These are phyloP conservation scores for Teunomyces gatunensis DNA, from an alignment of 805 yeast species.

Conservation along the genomic window DNA sequence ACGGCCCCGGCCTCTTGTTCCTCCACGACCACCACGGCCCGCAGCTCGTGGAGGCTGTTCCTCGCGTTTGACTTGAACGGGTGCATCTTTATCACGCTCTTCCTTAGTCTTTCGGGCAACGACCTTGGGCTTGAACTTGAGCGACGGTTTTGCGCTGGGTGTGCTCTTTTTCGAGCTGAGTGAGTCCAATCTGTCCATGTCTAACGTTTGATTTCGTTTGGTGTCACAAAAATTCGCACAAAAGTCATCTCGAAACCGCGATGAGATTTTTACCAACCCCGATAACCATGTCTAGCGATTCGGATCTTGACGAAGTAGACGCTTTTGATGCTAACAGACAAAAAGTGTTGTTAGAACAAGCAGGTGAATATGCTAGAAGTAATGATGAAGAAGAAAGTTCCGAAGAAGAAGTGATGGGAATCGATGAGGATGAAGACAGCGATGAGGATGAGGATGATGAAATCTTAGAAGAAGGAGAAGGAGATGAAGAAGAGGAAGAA, in stretches of 20 bases:
- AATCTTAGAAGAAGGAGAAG: constrained; percentile 43
- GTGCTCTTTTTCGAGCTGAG: constrained; percentile 32
- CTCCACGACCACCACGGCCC: constrained; percentile 23
- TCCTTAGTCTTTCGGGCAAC: constrained; percentile 83
- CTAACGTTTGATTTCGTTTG: neutral
- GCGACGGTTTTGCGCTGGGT: constrained; percentile 43
- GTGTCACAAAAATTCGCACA: neutral
- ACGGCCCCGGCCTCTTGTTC: constrained; percentile 32
- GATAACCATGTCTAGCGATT: neutral
- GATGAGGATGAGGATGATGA: constrained; percentile 48
- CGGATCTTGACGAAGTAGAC: constrained; percentile 58
- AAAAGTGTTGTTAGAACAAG: constrained; percentile 53
- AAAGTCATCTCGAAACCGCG: constrained; percentile 3
- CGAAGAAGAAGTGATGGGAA: constrained; percentile 57
- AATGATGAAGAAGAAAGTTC: constrained; percentile 38
- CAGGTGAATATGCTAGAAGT: constrained; percentile 43
- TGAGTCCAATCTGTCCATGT: constrained; percentile 43
- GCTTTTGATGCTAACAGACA: constrained; percentile 62
- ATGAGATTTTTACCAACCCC: neutral
- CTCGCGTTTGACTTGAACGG: constrained; percentile 42
- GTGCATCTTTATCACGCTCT: constrained; percentile 78
- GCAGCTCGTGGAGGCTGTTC: constrained; percentile 16
- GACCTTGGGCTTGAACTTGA: constrained; percentile 82
- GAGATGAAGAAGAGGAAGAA: constrained; percentile 24
- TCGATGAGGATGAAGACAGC: constrained; percentile 38